A percentile compares a stretch with the other conserved stretches of the same genome.
These are phyloP conservation scores for Butyriboletus loyo DNA, from an alignment of 768 basidiomycete genomes.

Conservation along the genomic window DNA sequence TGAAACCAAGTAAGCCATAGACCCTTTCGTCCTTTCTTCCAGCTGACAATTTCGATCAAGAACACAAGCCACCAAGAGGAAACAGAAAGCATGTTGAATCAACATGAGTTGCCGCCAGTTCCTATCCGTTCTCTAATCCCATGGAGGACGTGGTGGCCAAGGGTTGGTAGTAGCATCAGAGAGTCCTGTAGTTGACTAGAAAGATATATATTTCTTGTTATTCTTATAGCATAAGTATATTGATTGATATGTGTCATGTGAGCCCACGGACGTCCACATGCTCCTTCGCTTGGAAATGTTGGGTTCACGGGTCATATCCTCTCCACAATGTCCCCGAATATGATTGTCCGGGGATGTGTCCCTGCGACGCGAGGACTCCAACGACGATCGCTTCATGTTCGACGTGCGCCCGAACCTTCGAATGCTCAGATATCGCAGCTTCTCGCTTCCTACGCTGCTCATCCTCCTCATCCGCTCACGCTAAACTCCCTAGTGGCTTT, in stretches of 20 bases:
- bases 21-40: background rate
- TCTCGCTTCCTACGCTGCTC: constrained; percentile 58
- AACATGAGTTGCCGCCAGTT: constrained; percentile 4
- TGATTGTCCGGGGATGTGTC: background rate
- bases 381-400: constrained; percentile 26
- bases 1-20: constrained; percentile 28
- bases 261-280: background rate
- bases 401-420: constrained; percentile 46
- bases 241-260: background rate
- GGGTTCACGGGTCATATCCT: background rate
- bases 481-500: constrained; percentile 72
- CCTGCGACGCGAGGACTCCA: constrained; percentile 4
- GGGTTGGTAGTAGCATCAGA: constrained; percentile 6
- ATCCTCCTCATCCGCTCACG: constrained; percentile 65
- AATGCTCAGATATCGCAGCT: constrained; percentile 55
- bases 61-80: constrained; percentile 24
- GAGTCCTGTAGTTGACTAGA: constrained; percentile 22
- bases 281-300: no score
- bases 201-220: constrained; percentile 27
- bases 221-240: constrained; percentile 8
- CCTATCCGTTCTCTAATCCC: background rate
- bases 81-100: constrained; percentile 21
- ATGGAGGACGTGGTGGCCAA: background rate
- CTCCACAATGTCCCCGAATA: constrained; percentile 6
- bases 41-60: constrained; percentile 10